These are phyloP conservation scores for Aspergillus terreus DNA, from an alignment of 2,329 filamentous ascomycete species.

Conservation along the genomic window DNA sequence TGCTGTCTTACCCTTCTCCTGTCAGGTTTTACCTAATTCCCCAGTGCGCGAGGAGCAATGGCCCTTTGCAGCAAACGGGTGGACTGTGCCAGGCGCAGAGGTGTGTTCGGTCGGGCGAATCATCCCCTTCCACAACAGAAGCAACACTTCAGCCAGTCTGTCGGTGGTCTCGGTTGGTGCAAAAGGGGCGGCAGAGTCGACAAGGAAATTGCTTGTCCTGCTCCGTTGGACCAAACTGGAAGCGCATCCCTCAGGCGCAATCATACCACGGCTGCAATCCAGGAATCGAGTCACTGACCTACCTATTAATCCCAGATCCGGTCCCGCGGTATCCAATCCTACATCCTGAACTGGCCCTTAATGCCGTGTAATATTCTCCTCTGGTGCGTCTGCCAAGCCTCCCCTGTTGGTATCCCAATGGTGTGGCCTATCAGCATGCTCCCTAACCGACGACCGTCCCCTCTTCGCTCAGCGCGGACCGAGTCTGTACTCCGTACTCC, in stretches of 20 bases:
- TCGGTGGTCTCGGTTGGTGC: too few species aligned
- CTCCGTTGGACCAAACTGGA: background rate
- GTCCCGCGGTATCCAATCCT: background rate
- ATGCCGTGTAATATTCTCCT: background rate
- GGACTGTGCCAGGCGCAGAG: background rate
- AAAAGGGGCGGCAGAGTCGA: too few species aligned
- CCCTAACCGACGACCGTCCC: background rate
- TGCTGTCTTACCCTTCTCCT: too few species aligned
- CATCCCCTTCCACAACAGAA: too few species aligned
- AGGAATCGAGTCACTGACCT: background rate
- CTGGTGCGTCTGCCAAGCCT: background rate
- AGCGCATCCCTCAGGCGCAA: background rate
- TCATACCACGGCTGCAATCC: background rate
- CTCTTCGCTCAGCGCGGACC: background rate
- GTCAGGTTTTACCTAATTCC: background rate
- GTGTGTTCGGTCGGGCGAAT: too few species aligned
- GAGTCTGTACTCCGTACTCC: too few species aligned
- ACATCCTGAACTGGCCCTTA: slow-evolving; percentile 3
- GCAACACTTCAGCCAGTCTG: too few species aligned
- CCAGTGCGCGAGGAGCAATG: background rate
- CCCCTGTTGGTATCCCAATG: background rate
- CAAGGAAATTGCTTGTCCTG: too few species aligned
- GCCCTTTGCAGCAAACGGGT: background rate
- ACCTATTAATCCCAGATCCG: background rate
- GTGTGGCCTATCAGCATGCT: background rate